Conservation (phyloP, 441 rosid genomes). For the Adansonia grandidieri region DNA sequence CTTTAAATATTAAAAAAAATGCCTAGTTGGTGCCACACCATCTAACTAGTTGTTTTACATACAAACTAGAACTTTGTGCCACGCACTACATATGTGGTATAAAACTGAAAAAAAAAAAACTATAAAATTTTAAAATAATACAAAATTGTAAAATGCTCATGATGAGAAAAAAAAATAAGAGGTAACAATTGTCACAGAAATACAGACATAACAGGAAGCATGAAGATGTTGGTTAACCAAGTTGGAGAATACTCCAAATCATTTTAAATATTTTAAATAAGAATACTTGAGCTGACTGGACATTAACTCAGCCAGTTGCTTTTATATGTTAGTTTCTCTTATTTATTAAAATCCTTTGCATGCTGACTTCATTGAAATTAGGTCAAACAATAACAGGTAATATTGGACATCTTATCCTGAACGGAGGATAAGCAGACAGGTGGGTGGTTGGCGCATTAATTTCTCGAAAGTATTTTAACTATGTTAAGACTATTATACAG, state of each 20-base stretch:
- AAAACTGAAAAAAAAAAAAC: neutral
- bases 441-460: neutral
- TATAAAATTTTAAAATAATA: neutral
- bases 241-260: neutral
- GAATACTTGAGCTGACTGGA: neutral
- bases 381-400: neutral
- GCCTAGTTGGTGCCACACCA: neutral
- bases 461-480: neutral
- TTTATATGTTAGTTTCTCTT: neutral
- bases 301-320: neutral
- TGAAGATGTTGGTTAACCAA: neutral
- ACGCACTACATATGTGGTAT: neutral
- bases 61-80: neutral
- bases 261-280: neutral
- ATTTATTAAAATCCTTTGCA: neutral
- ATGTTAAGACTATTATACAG: neutral
- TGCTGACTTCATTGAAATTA: neutral
- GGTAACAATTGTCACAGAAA: neutral
- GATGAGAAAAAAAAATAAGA: neutral
- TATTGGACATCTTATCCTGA: neutral
- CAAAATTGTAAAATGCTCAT: neutral
- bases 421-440: neutral
- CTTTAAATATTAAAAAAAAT: neutral
- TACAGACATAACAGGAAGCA: neutral
- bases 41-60: neutral